Base-by-base conservation (phyloP, 2,329 filamentous ascomycete genomes). In the Botrytis hyacinthi region DNA sequence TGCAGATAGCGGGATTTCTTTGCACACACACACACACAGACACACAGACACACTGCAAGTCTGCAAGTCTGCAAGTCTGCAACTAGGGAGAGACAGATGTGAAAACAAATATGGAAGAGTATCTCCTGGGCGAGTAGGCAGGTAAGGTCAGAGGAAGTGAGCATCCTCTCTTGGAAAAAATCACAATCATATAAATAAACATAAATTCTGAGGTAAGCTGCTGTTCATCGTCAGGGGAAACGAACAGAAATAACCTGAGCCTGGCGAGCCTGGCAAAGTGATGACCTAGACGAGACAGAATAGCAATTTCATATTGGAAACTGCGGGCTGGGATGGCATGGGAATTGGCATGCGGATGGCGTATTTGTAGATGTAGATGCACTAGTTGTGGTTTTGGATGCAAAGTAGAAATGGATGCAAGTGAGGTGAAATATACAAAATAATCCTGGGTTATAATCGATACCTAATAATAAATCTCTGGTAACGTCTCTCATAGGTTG, bases 1-100 rank as follows among this genome's bases (percentile, higher is more conserved):
- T 70, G 57, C 68, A 70, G 54, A 61, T 70, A 70, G 68, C 40
- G 68, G 54, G 68, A 44, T 70, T 61, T 70, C 68, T 61, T 61
- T 70, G 37, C 26, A 69, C 65, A n/a, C 46, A 67, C 42, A 48
- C 29, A 29, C 42, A 22, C 22, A 42, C 63, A 37, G 5, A 37
- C 42, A 46, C 42, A 54, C 48, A 14, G 1, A 44, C 14, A 44
- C 42, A 44, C 26, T n/a, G 26, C 59, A 61, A 60, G 29, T 22
- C 29, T 60, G 18, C 57, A 37, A 22, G n/a, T n/a, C 26, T n/a
- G 26, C 59, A 61, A 60, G 29, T 22, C 29, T 60, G 18, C 57
- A 37, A 22, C 32, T 37, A 22, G 32, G 10, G 54, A 59, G 29
- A 61, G 59, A 61, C 32, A 61, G 59, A 40, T 37, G 32, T 37